Evolutionary conservation across 2,329 filamentous ascomycete species (phyloP), one percentile per base, ranked within the genome.

Genomic region (Clonostachys byssicola): DNA sequence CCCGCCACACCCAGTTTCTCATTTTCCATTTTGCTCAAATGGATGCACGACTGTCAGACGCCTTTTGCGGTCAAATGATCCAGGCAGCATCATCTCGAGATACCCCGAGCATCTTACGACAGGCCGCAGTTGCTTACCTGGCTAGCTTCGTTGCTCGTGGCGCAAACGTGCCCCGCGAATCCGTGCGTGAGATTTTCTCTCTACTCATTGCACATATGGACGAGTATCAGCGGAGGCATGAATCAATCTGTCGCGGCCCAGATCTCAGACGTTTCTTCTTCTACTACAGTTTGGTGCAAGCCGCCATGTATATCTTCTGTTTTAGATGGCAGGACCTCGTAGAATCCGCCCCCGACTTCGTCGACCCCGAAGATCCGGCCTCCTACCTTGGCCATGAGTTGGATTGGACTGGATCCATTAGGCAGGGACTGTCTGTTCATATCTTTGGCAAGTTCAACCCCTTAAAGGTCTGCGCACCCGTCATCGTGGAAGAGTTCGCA

Each of bases 301-400:
- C 91, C 2, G 75, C 95, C 4, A 79, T 96, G 20, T 96, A 96
- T 71, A 92, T 95, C 49, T 96, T 95, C 61, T 99, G 94, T 73
- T 99, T 99, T 74, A 85, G 94, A 47, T 99, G 94, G 94, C 86
- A 90, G 51, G 92, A 97, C 60, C 75, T 99, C 42, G 86, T 89
- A 47, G 73, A 80, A 17, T 77, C 80, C 2, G 79, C 78, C 5
- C 73, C 80, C 2, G 76, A 83, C 50, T 73, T 68, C 51, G 78
- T 80, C 48, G 87, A 81, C 67, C 80, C 72, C 52, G 86, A 81
- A 49, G 82, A 86, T 50, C 71, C 74, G 12, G 70, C 75, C 1
- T 80, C 78, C 2, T 85, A 81, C 54, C 68, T 83, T 16, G 78
- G 84, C 4, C 83, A 86, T 54, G 88, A 95, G 48, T 81, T 95